Conservation (phyloP, 768 basidiomycete species). For the Amanita inopinata region DNA sequence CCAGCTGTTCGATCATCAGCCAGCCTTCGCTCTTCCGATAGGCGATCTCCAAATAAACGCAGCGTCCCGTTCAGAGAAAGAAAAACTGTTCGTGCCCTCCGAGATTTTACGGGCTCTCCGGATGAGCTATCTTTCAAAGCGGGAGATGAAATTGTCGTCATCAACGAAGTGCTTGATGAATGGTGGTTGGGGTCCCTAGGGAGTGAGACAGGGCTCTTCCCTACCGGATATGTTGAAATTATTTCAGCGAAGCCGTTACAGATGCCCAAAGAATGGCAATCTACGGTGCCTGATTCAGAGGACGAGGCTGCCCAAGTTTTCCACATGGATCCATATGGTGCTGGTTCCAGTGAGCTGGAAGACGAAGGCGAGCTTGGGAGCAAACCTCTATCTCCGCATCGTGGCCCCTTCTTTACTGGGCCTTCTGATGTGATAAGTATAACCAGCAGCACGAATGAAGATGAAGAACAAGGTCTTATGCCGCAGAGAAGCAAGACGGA, state of each 20-base stretch:
- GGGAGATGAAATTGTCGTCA: slow-evolving; percentile 67
- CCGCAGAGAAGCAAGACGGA: slow-evolving; percentile 10
- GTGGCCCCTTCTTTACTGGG: slow-evolving; percentile 35
- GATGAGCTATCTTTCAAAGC: slow-evolving; percentile 72
- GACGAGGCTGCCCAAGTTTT: slow-evolving; percentile 12
- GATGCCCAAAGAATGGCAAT: slow-evolving; percentile 9
- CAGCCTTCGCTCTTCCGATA: slow-evolving; percentile 21
- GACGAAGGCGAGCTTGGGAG: slow-evolving; percentile 41
- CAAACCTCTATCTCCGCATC: slow-evolving; percentile 31
- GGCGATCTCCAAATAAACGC: slow-evolving; percentile 30
- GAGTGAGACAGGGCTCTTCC: slow-evolving; percentile 74
- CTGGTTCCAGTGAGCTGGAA: slow-evolving; percentile 14
- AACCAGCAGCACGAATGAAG: slow-evolving; percentile 37
- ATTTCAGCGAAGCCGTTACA: slow-evolving; percentile 25
- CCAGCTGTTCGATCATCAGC: slow-evolving; percentile 18
- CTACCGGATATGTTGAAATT: slow-evolving; percentile 61
- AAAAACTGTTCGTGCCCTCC: slow-evolving; percentile 57
- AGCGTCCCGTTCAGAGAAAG: slow-evolving; percentile 40
- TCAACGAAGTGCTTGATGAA: slow-evolving; percentile 76
- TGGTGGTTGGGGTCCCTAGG: slow-evolving; percentile 85
- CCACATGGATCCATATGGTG: not conserved
- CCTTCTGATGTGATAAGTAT: slow-evolving; percentile 32
- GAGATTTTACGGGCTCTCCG: slow-evolving; percentile 63
- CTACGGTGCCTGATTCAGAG: slow-evolving; percentile 6
- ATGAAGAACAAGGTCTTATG: slow-evolving; percentile 20